phyloP scores from a whole-genome alignment of 768 basidiomycete genomes.

The Pleurotus ostreatus region DNA sequence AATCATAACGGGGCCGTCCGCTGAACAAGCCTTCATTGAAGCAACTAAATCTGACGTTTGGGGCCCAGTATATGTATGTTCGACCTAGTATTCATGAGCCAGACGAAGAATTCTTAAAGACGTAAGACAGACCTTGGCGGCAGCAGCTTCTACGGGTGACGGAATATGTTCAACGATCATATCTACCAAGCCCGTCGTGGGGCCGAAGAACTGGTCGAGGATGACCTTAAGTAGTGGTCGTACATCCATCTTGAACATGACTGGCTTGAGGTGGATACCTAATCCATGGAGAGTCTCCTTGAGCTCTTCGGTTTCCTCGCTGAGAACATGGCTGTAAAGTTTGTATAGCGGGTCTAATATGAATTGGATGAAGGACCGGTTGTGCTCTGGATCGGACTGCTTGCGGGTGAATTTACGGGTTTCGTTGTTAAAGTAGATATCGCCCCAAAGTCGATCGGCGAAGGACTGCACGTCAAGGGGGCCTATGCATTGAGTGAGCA shows the following conservation, averaged over 20 bases:
- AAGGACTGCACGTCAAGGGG: conserved; percentile 81
- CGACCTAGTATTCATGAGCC: conserved; percentile 44
- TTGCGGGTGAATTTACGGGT: conserved; percentile 89
- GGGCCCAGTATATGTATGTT: conserved; percentile 85
- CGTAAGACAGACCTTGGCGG: conserved; percentile 47
- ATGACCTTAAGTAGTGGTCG: conserved; percentile 91
- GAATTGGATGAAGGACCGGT: conserved; percentile 91
- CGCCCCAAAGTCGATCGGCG: conserved; percentile 93
- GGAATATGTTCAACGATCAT: conserved; percentile 90
- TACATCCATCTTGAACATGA: conserved; percentile 99
- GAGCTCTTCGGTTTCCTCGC: conserved; percentile 88
- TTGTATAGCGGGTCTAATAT: conserved; percentile 96
- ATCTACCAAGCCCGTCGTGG: conserved; percentile 85
- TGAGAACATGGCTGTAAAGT: conserved; percentile 91
- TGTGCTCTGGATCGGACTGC: conserved; percentile 70
- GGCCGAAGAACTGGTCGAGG: conserved; percentile 94
- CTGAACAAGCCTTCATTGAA: conserved; percentile 79
- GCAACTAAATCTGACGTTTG: conserved; percentile 74
- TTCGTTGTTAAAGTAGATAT: conserved; percentile 88
- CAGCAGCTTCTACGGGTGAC: conserved; percentile 60
- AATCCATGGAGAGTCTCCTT: conserved; percentile 74
- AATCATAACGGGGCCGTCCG: conserved; percentile 87
- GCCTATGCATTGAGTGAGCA: conserved; percentile 33
- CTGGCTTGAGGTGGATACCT: conserved; percentile 82
- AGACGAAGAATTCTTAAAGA: background rate